Evolutionary conservation across 441 rosid species (phyloP).

Genomic region (Arabidopsis lyrata): DNA sequence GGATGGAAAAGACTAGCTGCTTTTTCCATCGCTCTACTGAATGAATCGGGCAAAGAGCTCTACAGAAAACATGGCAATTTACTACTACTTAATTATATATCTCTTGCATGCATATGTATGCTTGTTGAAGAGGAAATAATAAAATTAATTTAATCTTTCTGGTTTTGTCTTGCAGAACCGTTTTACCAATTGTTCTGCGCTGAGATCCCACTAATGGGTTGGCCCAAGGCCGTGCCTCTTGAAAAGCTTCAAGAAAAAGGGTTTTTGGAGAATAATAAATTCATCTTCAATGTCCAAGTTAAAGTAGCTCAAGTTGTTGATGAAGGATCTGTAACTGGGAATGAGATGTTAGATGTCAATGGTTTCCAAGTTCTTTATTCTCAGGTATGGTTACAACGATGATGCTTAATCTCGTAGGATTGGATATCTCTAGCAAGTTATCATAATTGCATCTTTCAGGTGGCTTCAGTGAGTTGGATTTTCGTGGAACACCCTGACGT

Average conservation of each 20-base stretch:
- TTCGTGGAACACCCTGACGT: background rate
- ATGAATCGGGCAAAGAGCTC: background rate
- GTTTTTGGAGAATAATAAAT: background rate
- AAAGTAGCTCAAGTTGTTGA: conserved; percentile 1
- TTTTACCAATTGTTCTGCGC: background rate
- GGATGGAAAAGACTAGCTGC: background rate
- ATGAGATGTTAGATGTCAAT: background rate
- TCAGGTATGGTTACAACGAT: background rate
- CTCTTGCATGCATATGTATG: background rate
- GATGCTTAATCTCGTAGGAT: too few relatives aligned
- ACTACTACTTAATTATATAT: background rate
- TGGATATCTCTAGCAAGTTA: too few relatives aligned
- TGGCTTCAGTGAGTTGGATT: background rate
- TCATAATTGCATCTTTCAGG: background rate
- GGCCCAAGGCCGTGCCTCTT: background rate
- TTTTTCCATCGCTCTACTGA: background rate
- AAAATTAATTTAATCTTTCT: background rate
- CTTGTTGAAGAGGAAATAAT: background rate
- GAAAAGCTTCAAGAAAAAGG: background rate
- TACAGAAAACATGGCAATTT: conserved; percentile 1
- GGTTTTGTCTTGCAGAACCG: background rate
- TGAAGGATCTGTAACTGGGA: background rate
- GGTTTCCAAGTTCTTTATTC: background rate
- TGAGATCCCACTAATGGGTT: background rate
- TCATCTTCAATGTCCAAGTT: background rate